Percentiles rank a stretch among this genome's conserved stretches.
These are phyloP conservation scores for Talaromyces adpressus DNA, from an alignment of 495 filamentous ascomycete species.

Conservation along the genomic window DNA sequence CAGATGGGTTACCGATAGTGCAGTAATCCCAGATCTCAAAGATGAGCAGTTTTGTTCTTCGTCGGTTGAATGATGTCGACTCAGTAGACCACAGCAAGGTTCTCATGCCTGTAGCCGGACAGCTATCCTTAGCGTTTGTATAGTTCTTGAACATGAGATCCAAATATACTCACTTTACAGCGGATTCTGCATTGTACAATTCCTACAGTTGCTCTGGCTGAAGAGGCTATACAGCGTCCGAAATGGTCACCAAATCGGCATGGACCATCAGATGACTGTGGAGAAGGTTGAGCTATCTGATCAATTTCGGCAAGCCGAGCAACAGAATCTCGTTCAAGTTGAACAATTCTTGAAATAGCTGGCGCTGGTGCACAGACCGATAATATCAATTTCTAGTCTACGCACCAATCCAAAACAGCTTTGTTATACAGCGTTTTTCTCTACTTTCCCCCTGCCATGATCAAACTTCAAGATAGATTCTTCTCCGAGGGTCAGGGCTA, in stretches of 20 bases:
- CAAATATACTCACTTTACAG: neutral
- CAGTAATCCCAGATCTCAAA: neutral
- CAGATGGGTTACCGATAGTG: neutral
- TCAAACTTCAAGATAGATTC: slow-evolving; percentile 2
- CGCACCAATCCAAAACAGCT: neutral
- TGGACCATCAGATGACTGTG: neutral
- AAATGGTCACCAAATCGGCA: neutral
- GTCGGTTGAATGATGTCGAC: neutral
- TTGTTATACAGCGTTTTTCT: neutral
- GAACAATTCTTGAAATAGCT: neutral
- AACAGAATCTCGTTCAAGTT: neutral
- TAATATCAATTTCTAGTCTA: neutral
- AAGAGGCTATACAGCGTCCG: neutral
- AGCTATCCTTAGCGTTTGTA: neutral
- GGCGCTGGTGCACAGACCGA: neutral
- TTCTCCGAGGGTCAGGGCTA: slow-evolving; percentile 15
- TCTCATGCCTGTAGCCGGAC: neutral
- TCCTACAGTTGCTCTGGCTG: neutral
- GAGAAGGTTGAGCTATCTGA: neutral
- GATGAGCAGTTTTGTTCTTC: neutral
- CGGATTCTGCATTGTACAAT: neutral
- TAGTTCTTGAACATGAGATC: neutral
- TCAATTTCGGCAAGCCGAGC: neutral
- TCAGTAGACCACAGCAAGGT: neutral
- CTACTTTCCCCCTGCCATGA: neutral